Conservation (phyloP, 2,329 filamentous ascomycete genomes). For the Aspergillus arachidicola region DNA sequence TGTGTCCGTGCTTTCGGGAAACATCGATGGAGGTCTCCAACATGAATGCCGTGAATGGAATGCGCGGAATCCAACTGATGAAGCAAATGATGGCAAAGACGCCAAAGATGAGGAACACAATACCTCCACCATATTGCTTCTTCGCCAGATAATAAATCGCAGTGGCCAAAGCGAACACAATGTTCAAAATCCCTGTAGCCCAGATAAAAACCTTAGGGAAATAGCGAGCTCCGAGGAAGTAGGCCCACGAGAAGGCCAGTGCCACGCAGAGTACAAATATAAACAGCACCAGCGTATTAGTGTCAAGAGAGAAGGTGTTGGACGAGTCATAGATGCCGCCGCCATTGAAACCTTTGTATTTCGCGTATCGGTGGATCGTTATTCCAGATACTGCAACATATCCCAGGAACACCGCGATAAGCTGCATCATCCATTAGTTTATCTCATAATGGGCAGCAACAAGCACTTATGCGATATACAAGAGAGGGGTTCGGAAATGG, state of each 20-base stretch:
- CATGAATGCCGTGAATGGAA: slow-evolving; percentile 91
- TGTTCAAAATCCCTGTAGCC: slow-evolving; percentile 87
- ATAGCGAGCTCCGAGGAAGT: slow-evolving; percentile 72
- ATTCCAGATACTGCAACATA: slow-evolving; percentile 77
- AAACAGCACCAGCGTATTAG: slow-evolving; percentile 86
- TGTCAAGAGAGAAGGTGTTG: slow-evolving; percentile 71
- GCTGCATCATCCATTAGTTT: slow-evolving; percentile 44
- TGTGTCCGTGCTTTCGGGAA: slow-evolving; percentile 79
- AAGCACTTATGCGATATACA: too few relatives aligned
- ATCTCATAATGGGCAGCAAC: neutral
- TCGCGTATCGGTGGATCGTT: slow-evolving; percentile 72
- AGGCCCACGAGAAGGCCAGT: slow-evolving; percentile 72
- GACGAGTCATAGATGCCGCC: slow-evolving; percentile 71
- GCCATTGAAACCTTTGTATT: slow-evolving; percentile 64
- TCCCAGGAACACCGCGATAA: slow-evolving; percentile 70
- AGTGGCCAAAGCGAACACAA: slow-evolving; percentile 79
- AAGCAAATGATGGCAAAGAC: slow-evolving; percentile 81
- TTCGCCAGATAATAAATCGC: slow-evolving; percentile 82
- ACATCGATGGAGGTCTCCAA: slow-evolving; percentile 83
- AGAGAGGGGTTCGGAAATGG: neutral
- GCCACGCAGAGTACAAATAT: slow-evolving; percentile 74
- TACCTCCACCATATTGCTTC: slow-evolving; percentile 79
- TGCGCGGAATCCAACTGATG: slow-evolving; percentile 83
- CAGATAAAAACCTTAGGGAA: slow-evolving; percentile 93
- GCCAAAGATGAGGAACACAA: slow-evolving; percentile 83